Percentiles rank a stretch among this genome's conserved stretches.
Conservation (phyloP, 164 flowering plant species). For the Annona cherimola region DNA sequence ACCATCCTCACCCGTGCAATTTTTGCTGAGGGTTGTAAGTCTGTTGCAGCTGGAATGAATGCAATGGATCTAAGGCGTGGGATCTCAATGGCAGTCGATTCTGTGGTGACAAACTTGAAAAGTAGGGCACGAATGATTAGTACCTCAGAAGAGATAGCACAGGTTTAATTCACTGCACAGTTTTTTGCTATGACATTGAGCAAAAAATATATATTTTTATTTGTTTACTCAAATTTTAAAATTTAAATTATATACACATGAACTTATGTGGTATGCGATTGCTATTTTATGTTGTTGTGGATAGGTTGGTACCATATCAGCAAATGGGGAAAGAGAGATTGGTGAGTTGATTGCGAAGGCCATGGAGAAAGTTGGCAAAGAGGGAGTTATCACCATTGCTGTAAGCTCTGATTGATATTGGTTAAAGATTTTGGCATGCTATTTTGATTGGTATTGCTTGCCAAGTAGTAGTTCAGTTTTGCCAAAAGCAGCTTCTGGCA, state of each 20-base stretch:
- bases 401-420: slow-evolving; percentile 43
- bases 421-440: background rate
- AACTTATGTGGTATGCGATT: too few species aligned
- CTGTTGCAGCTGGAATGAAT: slow-evolving; percentile 98
- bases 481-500: too few species aligned
- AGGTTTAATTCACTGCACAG: slow-evolving; percentile 37
- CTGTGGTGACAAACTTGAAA: slow-evolving; percentile 82
- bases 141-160: slow-evolving; percentile 94
- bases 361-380: slow-evolving; percentile 98
- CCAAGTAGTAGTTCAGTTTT: too few species aligned
- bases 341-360: slow-evolving; percentile 98
- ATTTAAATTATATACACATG: too few species aligned
- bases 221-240: too few species aligned
- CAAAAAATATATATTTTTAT: background rate
- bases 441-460: background rate
- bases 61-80: slow-evolving; percentile 98
- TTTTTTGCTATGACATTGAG: background rate
- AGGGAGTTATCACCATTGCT: slow-evolving; percentile 89
- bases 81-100: slow-evolving; percentile 87
- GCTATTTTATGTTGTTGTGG: background rate
- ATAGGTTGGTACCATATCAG: slow-evolving; percentile 94
- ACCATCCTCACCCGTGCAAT: slow-evolving; percentile 92
- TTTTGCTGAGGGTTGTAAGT: slow-evolving; percentile 90
- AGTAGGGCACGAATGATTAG: slow-evolving; percentile 87
- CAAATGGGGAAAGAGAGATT: slow-evolving; percentile 95